These are phyloP conservation scores for Pisolithus sp. DNA, from an alignment of 768 basidiomycete species.

Conservation along the genomic window DNA sequence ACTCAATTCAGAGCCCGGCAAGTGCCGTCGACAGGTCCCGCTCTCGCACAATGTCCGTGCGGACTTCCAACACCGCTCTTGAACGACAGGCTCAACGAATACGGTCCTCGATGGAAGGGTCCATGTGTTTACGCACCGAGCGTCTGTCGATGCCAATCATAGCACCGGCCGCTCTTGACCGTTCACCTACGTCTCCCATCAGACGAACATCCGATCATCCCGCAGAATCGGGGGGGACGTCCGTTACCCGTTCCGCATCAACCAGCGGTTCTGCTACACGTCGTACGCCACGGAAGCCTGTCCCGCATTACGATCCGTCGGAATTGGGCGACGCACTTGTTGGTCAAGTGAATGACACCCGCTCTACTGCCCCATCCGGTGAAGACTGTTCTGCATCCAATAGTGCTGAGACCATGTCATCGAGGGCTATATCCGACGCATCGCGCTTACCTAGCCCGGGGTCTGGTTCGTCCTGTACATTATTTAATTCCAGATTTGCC, in stretches of 20 bases:
- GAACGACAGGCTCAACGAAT: conserved; percentile 28
- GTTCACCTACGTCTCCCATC: conserved; percentile 12
- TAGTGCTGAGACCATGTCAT: conserved; percentile 11
- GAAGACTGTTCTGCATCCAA: conserved; percentile 26
- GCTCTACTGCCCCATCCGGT: conserved; percentile 15
- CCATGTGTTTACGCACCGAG: conserved; percentile 19
- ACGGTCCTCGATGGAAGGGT: conserved; percentile 26
- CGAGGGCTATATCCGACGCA: conserved; percentile 18
- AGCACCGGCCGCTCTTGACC: conserved; percentile 13
- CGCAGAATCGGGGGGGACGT: conserved; percentile 15
- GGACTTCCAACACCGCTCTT: conserved; percentile 13
- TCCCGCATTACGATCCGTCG: conserved; percentile 43
- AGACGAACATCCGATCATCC: conserved; percentile 26
- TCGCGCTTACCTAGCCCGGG: conserved; percentile 42
- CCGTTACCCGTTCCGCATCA: conserved; percentile 24
- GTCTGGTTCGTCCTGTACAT: conserved; percentile 41
- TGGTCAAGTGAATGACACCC: conserved; percentile 12
- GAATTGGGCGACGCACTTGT: conserved; percentile 16
- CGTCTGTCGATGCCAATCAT: conserved; percentile 25
- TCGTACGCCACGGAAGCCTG: conserved; percentile 46
- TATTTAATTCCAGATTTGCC: conserved; percentile 60
- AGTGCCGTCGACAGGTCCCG: conserved; percentile 2
- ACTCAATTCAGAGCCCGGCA: conserved; percentile 12
- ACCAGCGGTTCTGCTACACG: conserved; percentile 19
- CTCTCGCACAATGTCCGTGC: conserved; percentile 6